Percentiles rank a stretch among this genome's conserved stretches.
Evolutionary conservation across 148 eudicot species (phyloP).

Genomic region (Rhododendron griersonianum): DNA sequence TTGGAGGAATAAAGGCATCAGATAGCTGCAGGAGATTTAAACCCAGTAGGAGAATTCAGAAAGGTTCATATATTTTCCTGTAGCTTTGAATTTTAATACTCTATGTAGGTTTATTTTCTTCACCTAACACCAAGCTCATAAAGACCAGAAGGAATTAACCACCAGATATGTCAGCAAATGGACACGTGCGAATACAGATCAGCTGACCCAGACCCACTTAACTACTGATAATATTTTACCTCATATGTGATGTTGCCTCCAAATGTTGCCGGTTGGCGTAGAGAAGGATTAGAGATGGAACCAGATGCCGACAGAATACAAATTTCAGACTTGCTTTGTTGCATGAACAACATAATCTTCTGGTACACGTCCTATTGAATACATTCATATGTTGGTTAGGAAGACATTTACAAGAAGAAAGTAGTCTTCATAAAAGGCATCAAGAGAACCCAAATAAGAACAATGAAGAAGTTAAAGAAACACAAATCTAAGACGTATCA

Average conservation of each 20-base stretch:
- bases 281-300: constrained; percentile 59
- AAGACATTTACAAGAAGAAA: background rate
- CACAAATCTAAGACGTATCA: background rate
- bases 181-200: background rate
- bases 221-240: constrained; percentile 31
- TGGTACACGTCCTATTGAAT: constrained; percentile 62
- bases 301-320: constrained; percentile 90
- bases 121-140: background rate
- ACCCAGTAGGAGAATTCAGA: background rate
- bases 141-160: background rate
- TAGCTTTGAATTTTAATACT: background rate
- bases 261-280: constrained; percentile 70
- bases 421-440: background rate
- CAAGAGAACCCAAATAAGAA: background rate
- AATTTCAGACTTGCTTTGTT: constrained; percentile 64
- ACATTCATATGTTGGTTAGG: constrained; percentile 4
- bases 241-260: constrained; percentile 73
- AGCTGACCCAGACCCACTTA: background rate
- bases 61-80: background rate
- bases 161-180: background rate
- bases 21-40: background rate
- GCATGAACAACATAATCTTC: constrained; percentile 67
- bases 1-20: constrained; percentile 1
- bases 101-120: background rate
- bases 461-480: background rate